Base-by-base conservation (phyloP, 1,284 basidiomycete species). In the Microbotryum scabiosae region DNA sequence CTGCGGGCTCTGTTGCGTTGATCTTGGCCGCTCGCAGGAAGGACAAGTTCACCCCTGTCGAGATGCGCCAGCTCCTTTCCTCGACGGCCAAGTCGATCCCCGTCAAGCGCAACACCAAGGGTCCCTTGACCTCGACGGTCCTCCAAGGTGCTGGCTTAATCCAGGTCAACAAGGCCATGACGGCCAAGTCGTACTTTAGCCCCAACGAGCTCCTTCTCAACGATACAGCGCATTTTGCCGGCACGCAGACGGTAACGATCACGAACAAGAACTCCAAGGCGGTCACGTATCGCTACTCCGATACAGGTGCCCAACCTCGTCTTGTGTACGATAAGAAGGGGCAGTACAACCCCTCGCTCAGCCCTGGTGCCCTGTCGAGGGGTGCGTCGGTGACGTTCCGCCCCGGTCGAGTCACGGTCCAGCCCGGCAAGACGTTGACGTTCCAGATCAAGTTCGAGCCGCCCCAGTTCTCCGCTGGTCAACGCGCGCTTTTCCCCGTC, bases 131-230 rank as follows among this genome's bases (percentile, higher is more conserved):
- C 25, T 32, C 57, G 23, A 57, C 32, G 9, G 5, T n/a, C 8
- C 52, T 5, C 6, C 21, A 32, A 20, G n/a, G 43, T 12, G 80
- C 84, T 23, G 86, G 86, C 23, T 72, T 86, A 56, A 77, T 87
- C 60, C 78, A 87, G 67, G 81, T 82, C 16, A 84, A 80, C 73
- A 78, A 81, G 61, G 85, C 85, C 0, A 75, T 87, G 52, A 78
- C 81, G 64, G 76, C 80, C 4, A 79, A 77, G 14, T 82, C 83
- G 5, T 68, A 79, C 28, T 75, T 87, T 41, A 79, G 79, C 5
- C 85, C 84, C 4, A 78, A 81, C 6, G 80, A 84, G 71, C 74
- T 87, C 23, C 73, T 83, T 60, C 75, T 87, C 57, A 89, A 87
- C 72, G 86, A 87, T 73, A 87, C 86, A 1, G 79, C 81, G 0